Evolutionary conservation across 23 red algal species (phyloP).

Genomic region (Chondrus crispus): DNA sequence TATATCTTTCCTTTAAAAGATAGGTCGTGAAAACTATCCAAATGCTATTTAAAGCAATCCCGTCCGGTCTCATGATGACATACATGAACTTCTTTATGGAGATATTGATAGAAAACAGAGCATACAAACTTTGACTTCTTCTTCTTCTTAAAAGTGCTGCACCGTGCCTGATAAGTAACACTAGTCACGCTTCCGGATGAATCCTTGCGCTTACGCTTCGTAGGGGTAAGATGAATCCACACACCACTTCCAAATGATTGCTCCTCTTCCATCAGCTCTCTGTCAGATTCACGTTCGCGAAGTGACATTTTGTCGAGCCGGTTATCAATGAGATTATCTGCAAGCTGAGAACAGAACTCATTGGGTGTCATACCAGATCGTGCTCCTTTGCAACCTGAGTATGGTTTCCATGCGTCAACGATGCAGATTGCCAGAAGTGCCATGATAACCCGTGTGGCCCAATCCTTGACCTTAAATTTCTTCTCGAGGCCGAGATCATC

Average conservation of each 20-base stretch:
- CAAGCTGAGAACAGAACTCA: neutral
- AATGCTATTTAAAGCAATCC: neutral
- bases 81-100: neutral
- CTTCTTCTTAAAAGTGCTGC: neutral
- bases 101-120: neutral
- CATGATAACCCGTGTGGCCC: neutral
- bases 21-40: neutral
- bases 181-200: neutral
- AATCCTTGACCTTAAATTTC: neutral
- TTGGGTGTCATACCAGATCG: neutral
- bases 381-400: neutral
- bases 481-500: neutral
- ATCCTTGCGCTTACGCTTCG: neutral
- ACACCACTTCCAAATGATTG: neutral
- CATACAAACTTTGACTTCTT: constrained; percentile 1
- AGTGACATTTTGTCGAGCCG: neutral
- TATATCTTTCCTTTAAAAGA: neutral
- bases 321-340: neutral
- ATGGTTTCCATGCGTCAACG: neutral
- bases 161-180: neutral
- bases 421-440: neutral
- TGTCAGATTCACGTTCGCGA: neutral
- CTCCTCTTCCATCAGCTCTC: neutral
- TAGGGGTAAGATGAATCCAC: neutral
- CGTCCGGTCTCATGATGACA: neutral